Evolutionary conservation across 2,329 filamentous ascomycete species (phyloP), one percentile per base, ranked within the genome.

Genomic region (Diaporthe citriasiana): DNA sequence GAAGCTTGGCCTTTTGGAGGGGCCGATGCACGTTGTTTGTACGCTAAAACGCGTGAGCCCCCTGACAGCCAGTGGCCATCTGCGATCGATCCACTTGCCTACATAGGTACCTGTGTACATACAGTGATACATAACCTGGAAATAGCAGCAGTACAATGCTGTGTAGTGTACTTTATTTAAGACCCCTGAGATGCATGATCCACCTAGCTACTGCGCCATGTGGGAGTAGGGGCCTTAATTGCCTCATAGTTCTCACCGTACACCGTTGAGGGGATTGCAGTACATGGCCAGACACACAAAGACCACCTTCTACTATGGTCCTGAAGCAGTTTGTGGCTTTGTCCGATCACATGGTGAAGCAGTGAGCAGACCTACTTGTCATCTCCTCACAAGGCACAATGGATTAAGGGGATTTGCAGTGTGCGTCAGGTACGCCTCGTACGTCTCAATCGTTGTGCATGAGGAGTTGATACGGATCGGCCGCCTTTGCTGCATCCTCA

Each of bases 111-210:
- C 25, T 15, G 7, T 2, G 51, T 30, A 55, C 25, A 4, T 55
- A 27, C 42, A 45, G 15, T 45, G 12, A 4, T 55, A 19, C 51
- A 19, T 35, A 27, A 56, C 30, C 27, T 35, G 33, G 19, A 25
- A 12, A 50, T 45, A 13, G 17, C n/a, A 47, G 40, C 42, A 50
- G 59, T 19, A n/a, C 42, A 4, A 27, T 35, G 60, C 60, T 66
- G 47, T 17, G n/a, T n/a, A n/a, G n/a, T n/a, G n/a, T n/a, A n/a
- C n/a, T n/a, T 68, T 53, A 68, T 66, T 68, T 15, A 47, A 40
- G 47, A 68, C 63, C 63, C 63, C 63, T 68, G 63, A 68, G 63
- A 40, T 17, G n/a, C 45, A 53, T 40, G 63, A 53, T 53, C 63
- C 63, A 68, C 63, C 33, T n/a, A n/a, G n/a, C n/a, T n/a, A n/a